phyloP scores from a whole-genome alignment of 225 moss, liverwort and hornwort genomes.

The Marchantia paleacea region DNA sequence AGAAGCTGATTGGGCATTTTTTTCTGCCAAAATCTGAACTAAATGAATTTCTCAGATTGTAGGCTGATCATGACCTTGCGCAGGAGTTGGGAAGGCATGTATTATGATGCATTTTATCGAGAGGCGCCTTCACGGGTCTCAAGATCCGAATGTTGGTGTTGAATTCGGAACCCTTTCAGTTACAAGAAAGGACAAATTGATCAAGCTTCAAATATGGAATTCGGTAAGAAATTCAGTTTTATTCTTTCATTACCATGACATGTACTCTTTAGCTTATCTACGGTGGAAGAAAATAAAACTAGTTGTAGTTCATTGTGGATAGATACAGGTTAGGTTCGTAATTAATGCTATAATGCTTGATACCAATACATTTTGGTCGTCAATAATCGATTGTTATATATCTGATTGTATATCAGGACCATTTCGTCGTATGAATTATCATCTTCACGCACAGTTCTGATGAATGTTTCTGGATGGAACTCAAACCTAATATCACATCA shows the following conservation, averaged over 20 bases:
- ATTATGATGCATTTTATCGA: conserved; percentile 14
- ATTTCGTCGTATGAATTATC: neutral
- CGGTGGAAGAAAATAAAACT: no score
- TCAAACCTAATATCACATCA: no score
- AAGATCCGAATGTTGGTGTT: conserved; percentile 4
- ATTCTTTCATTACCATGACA: neutral
- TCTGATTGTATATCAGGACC: neutral
- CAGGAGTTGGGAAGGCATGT: conserved; percentile 23
- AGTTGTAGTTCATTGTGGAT: neutral
- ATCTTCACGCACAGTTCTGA: no score
- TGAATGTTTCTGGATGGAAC: no score
- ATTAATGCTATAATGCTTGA: neutral
- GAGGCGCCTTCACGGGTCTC: conserved; percentile 5
- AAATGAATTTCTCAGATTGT: neutral
- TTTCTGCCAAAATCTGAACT: no score
- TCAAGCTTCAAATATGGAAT: conserved; percentile 22
- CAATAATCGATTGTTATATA: neutral
- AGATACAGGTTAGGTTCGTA: neutral
- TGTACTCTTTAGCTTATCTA: neutral
- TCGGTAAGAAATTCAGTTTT: conserved; percentile 1
- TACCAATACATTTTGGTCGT: neutral
- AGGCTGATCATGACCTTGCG: neutral
- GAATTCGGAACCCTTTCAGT: conserved; percentile 20
- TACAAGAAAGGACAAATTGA: conserved; percentile 4
- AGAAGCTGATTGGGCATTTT: no score